Percentiles rank a stretch among this genome's conserved stretches.
These are phyloP conservation scores for Saccharomycopsis sp. DNA, from an alignment of 805 yeast genomes.

Conservation along the genomic window DNA sequence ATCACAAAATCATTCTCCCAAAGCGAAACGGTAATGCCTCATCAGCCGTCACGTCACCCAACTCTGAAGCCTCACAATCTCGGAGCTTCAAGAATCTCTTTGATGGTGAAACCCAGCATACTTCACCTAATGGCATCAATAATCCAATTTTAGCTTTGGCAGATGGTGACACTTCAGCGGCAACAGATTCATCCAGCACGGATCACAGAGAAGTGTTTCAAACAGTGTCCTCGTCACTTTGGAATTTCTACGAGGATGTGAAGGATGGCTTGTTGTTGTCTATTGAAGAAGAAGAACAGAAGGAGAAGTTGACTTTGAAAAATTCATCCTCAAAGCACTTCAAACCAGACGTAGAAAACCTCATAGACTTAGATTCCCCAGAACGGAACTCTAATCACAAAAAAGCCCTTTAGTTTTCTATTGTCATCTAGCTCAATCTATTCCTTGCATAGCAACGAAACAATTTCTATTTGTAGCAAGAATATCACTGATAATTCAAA, in stretches of 20 bases:
- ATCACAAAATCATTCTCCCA: conserved; percentile 17
- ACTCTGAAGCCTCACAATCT: background rate
- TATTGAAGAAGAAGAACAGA: conserved; percentile 16
- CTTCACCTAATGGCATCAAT: conserved; percentile 10
- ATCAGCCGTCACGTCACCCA: background rate
- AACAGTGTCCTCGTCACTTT: conserved; percentile 18
- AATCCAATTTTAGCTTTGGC: conserved; percentile 17
- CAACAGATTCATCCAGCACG: background rate
- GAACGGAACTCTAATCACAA: conserved; percentile 22
- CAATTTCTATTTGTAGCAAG: too few relatives aligned
- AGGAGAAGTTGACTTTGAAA: background rate
- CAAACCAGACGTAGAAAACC: too few relatives aligned
- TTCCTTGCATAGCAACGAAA: too few relatives aligned
- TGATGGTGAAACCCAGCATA: background rate
- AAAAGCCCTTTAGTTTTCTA: too few relatives aligned
- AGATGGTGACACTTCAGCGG: background rate
- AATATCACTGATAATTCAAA: too few relatives aligned
- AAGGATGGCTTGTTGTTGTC: conserved; percentile 20
- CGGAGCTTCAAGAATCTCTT: conserved; percentile 7
- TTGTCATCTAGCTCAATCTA: too few relatives aligned
- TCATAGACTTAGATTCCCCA: conserved; percentile 19
- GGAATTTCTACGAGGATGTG: conserved; percentile 20
- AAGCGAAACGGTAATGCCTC: conserved; percentile 2
- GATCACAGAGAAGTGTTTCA: conserved; percentile 18
- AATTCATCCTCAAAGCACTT: too few relatives aligned